phyloP scores from a whole-genome alignment of 257 asterid species.

The Fraxinus americana region DNA sequence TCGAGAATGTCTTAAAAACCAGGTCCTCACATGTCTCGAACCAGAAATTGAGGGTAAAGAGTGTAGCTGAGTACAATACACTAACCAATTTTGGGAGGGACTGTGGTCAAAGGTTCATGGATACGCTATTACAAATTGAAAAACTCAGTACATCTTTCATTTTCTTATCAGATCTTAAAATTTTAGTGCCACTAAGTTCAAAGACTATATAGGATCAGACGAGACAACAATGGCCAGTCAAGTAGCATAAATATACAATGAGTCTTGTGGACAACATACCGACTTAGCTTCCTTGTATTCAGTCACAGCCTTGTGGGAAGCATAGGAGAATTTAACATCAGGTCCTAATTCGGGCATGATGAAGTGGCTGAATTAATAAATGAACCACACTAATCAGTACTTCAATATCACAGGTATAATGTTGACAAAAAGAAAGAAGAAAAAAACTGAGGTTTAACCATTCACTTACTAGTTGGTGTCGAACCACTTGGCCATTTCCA shows the following conservation, averaged over 20 bases:
- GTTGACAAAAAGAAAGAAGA: neutral
- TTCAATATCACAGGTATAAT: neutral
- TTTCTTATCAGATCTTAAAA: too few species aligned
- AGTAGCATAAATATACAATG: neutral
- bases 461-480: conserved; percentile 55
- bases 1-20: too few species aligned
- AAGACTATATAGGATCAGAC: neutral
- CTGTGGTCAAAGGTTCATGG: too few species aligned
- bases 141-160: too few species aligned
- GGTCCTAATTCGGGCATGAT: conserved; percentile 42
- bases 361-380: conserved; percentile 39
- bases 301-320: conserved; percentile 41
- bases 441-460: neutral
- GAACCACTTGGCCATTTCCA: conserved; percentile 62
- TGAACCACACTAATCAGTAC: neutral
- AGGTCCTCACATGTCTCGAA: too few species aligned
- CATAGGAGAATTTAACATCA: conserved; percentile 34
- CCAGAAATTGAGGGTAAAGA: too few species aligned
- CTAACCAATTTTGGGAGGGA: too few species aligned
- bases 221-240: neutral
- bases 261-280: conserved; percentile 23
- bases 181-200: neutral
- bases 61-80: too few species aligned
- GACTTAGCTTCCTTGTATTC: conserved; percentile 41
- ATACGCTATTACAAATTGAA: too few species aligned